These are phyloP conservation scores for Neofusicoccum umdonicola DNA, from an alignment of 2,329 filamentous ascomycete species.

Conservation along the genomic window DNA sequence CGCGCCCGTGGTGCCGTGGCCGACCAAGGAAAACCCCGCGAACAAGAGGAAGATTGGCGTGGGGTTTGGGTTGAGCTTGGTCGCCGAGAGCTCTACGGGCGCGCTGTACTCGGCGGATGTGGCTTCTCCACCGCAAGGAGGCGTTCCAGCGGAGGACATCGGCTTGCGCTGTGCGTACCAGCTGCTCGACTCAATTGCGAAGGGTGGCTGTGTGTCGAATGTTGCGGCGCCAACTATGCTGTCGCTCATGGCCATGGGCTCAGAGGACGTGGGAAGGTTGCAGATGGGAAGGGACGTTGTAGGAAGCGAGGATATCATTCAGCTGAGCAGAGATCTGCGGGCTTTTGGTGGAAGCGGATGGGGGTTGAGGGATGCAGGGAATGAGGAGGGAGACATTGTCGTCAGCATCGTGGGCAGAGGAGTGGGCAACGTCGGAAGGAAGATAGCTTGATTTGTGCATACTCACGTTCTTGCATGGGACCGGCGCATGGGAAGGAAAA, in stretches of 20 bases:
- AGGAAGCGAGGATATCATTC: slow-evolving; percentile 75
- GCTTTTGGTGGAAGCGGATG: slow-evolving; percentile 89
- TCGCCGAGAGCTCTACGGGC: slow-evolving; percentile 87
- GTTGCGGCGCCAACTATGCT: slow-evolving; percentile 73
- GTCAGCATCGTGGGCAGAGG: slow-evolving; percentile 90
- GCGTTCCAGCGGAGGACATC: slow-evolving; percentile 83
- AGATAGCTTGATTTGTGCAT: slow-evolving; percentile 59
- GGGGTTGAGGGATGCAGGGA: slow-evolving; percentile 73
- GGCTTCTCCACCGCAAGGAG: slow-evolving; percentile 69
- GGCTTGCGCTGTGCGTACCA: slow-evolving; percentile 87
- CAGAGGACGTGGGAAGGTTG: slow-evolving; percentile 88
- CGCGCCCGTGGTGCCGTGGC: slow-evolving; percentile 61
- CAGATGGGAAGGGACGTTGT: slow-evolving; percentile 78
- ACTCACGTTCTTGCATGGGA: not conserved
- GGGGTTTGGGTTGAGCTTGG: slow-evolving; percentile 85
- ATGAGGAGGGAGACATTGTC: slow-evolving; percentile 67
- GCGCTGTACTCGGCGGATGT: slow-evolving; percentile 87
- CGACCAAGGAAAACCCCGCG: slow-evolving; percentile 63
- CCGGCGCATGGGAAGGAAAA: not conserved
- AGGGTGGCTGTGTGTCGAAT: slow-evolving; percentile 76
- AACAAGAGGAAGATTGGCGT: slow-evolving; percentile 67
- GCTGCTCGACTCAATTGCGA: slow-evolving; percentile 75
- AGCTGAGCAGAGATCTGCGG: slow-evolving; percentile 77
- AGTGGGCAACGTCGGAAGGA: slow-evolving; percentile 91
- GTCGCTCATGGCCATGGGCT: slow-evolving; percentile 95